phyloP scores from a whole-genome alignment of 441 rosid genomes.

The Gossypium davidsonii region DNA sequence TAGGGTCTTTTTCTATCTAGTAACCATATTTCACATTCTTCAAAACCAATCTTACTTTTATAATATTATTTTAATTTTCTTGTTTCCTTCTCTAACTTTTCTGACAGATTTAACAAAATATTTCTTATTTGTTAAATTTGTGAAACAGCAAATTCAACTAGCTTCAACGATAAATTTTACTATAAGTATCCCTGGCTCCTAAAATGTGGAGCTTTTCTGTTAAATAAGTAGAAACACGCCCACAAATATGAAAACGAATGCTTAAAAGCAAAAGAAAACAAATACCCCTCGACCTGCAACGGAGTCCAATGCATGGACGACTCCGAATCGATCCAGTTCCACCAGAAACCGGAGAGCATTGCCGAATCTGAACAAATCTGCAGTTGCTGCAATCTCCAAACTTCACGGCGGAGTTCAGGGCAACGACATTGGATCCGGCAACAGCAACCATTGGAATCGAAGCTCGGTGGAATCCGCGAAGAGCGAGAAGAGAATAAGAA shows the following conservation, averaged over 20 bases:
- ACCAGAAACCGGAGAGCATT: slow-evolving; percentile 34
- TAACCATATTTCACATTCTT: too few relatives aligned
- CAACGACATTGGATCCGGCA: slow-evolving; percentile 43
- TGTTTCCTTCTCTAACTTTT: neutral
- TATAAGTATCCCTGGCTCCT: neutral
- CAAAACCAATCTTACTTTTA: too few relatives aligned
- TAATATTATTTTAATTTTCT: neutral
- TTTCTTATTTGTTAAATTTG: neutral
- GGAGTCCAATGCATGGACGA: slow-evolving; percentile 31
- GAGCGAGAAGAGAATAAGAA: slow-evolving; percentile 21
- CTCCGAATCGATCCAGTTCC: slow-evolving; percentile 27
- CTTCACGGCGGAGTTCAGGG: slow-evolving; percentile 36
- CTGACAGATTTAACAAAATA: neutral
- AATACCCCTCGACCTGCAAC: slow-evolving; percentile 44
- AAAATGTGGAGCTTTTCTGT: neutral
- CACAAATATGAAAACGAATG: neutral
- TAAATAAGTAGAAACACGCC: neutral
- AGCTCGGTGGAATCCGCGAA: slow-evolving; percentile 25
- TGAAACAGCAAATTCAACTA: neutral
- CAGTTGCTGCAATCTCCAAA: slow-evolving; percentile 24
- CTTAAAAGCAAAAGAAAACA: neutral
- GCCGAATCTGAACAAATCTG: slow-evolving; percentile 32
- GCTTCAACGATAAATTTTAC: neutral
- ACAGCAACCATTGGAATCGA: slow-evolving; percentile 47
- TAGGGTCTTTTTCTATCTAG: neutral